phyloP scores from a whole-genome alignment of 805 yeast genomes.

The Kuraishia ogatae region DNA sequence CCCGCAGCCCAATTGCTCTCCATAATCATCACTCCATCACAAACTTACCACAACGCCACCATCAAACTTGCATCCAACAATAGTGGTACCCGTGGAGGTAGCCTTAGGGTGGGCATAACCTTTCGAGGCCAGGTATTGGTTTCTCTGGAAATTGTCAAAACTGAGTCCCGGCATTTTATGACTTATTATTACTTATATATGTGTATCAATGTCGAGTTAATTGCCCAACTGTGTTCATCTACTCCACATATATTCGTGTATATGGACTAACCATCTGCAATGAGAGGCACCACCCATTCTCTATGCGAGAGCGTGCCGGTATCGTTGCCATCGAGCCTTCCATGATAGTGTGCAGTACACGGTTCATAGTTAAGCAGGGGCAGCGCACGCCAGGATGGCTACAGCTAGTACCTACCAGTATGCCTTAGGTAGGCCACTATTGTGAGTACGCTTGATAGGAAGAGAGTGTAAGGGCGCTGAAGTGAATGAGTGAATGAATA shows the following conservation, averaged over 20 bases:
- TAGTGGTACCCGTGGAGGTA: conserved; percentile 98
- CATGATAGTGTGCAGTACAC: neutral
- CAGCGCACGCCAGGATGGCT: too few species aligned
- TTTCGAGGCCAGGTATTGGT: conserved; percentile 57
- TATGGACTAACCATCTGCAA: neutral
- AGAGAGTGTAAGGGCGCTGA: too few species aligned
- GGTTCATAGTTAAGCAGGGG: neutral
- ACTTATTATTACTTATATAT: neutral
- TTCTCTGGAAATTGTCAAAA: conserved; percentile 91
- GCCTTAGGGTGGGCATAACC: conserved; percentile 80
- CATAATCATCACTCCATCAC: neutral
- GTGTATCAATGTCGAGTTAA: neutral
- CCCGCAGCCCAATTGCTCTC: too few species aligned
- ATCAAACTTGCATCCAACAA: conserved; percentile 89
- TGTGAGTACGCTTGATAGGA: too few species aligned
- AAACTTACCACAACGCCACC: conserved; percentile 71
- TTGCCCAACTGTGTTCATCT: neutral
- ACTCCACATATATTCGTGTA: neutral
- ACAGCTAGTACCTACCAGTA: too few species aligned
- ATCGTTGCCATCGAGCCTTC: neutral
- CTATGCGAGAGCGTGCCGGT: neutral
- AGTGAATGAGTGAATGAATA: too few species aligned
- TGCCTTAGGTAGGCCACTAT: too few species aligned
- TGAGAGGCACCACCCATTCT: neutral
- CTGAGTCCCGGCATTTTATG: conserved; percentile 74